A percentile compares a stretch with the other conserved stretches of the same genome.
These are phyloP conservation scores for Phoenix dactylifera DNA, from an alignment of 176 grass and related monocot genomes.

Conservation along the genomic window DNA sequence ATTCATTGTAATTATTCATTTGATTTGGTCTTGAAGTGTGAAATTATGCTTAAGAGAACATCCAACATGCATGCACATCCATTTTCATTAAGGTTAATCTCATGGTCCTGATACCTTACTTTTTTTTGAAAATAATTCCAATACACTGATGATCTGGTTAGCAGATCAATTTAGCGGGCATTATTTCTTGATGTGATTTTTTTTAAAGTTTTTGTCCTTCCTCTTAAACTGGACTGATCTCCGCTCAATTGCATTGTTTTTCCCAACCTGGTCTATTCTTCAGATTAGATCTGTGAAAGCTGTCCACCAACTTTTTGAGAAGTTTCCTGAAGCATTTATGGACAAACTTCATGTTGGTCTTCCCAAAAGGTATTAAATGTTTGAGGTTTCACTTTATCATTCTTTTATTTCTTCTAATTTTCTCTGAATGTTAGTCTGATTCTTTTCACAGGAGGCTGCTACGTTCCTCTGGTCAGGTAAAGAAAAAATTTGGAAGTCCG, in stretches of 20 bases:
- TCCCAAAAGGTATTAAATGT: constrained; percentile 51
- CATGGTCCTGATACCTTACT: no score
- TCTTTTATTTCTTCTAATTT: constrained; percentile 5
- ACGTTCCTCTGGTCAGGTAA: constrained; percentile 56
- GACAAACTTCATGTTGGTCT: constrained; percentile 56
- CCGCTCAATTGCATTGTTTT: neutral
- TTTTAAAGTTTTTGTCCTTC: no score
- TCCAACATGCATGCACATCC: no score
- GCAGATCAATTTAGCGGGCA: no score
- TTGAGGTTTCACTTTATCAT: constrained; percentile 13
- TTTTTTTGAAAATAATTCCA: no score
- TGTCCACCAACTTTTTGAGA: constrained; percentile 81
- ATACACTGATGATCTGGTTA: no score
- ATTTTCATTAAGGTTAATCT: no score
- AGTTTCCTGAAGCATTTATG: constrained; percentile 89
- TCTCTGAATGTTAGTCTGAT: constrained; percentile 32
- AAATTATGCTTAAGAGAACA: no score
- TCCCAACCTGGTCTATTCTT: constrained; percentile 16
- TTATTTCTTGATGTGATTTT: no score
- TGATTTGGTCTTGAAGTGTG: no score
- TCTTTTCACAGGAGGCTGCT: constrained; percentile 55
- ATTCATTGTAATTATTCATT: no score
- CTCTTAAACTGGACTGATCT: no score
- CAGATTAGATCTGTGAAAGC: constrained; percentile 82
- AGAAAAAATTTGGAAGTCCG: neutral